Evolutionary conservation across 2,329 filamentous ascomycete species (phyloP).

Genomic region (Blastomyces parvus): DNA sequence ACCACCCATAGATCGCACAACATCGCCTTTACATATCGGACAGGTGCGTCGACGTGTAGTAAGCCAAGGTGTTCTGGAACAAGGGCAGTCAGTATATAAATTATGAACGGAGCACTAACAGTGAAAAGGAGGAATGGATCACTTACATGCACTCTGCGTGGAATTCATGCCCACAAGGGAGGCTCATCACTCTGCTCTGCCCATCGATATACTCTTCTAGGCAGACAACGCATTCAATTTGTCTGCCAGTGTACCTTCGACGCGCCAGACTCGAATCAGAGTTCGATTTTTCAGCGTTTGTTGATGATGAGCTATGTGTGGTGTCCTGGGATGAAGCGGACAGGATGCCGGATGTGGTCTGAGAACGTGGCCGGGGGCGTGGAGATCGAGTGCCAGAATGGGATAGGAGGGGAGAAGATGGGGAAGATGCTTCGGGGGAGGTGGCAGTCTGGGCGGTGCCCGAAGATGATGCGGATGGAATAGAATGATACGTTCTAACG

Average conservation of each 20-base stretch:
- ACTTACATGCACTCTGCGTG: slow-evolving; percentile 98
- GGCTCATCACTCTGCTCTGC: slow-evolving; percentile 87
- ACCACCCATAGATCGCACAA: slow-evolving; percentile 52
- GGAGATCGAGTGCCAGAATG: slow-evolving; percentile 23
- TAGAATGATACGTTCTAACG: slow-evolving; percentile 88
- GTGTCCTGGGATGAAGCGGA: slow-evolving; percentile 19
- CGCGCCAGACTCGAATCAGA: slow-evolving; percentile 36
- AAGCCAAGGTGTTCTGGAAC: slow-evolving; percentile 77
- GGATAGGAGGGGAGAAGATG: slow-evolving; percentile 66
- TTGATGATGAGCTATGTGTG: slow-evolving; percentile 2
- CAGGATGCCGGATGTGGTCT: slow-evolving; percentile 28
- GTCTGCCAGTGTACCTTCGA: slow-evolving; percentile 52
- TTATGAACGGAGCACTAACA: slow-evolving; percentile 3
- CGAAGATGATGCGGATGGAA: slow-evolving; percentile 52
- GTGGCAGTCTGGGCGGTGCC: slow-evolving; percentile 47
- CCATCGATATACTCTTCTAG: slow-evolving; percentile 94
- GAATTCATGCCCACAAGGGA: slow-evolving; percentile 96
- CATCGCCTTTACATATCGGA: slow-evolving; percentile 96
- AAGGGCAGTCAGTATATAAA: slow-evolving; percentile 2
- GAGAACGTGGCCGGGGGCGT: slow-evolving; percentile 30
- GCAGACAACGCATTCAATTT: slow-evolving; percentile 90
- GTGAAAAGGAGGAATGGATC: not conserved
- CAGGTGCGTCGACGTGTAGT: slow-evolving; percentile 94
- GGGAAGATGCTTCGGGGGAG: slow-evolving; percentile 58
- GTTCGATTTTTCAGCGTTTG: slow-evolving; percentile 38